Evolutionary conservation across 2,329 filamentous ascomycete genomes (phyloP), one percentile per base, ranked within the genome.

Genomic region (Aschersonia sp.): DNA sequence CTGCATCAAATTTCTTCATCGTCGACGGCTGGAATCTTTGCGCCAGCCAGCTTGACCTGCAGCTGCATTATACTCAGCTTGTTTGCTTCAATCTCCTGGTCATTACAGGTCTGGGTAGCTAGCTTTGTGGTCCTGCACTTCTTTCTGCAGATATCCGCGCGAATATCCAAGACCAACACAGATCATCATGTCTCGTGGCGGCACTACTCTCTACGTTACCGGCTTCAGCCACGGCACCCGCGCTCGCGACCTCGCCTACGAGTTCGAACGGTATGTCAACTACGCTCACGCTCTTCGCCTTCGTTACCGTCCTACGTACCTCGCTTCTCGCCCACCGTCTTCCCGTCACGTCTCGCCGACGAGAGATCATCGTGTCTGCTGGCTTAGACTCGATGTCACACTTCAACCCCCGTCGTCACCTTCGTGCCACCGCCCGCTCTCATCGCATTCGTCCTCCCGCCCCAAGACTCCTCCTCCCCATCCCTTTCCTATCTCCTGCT

Each of bases 181-280:
- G 35, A 41, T 32, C 47, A 70, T 53, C 64, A 95, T 95, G 88
- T 95, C 89, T 80, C 87, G 88, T 65, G 81, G 85, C 67, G 84
- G 87, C 59, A 94, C 86, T 52, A 97, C 90, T 50, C 86, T 97
- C 58, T 97, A 97, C 75, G 90, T 97, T 69, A 95, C 89, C 64
- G 92, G 92, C 78, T 98, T 98, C 71, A 94, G 90, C 79, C 88
- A 95, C 71, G 88, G 90, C 69, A 96, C 90, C 68, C 87, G 92
- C 76, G 88, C 92, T 68, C 87, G 92, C 81, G 89, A 98, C 77
- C 86, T 97, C 68, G 88, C 90, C 75, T 96, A 94, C 85, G 90
- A 97, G 78, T 97, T 97, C 85, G 90, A 97, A 89, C 88, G 90
- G 87, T 96, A 95, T 81, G 89, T 94, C 77, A 75, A 68, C 72